Conservation (phyloP, 2,329 filamentous ascomycete genomes). For the Exophiala xenobiotica region DNA sequence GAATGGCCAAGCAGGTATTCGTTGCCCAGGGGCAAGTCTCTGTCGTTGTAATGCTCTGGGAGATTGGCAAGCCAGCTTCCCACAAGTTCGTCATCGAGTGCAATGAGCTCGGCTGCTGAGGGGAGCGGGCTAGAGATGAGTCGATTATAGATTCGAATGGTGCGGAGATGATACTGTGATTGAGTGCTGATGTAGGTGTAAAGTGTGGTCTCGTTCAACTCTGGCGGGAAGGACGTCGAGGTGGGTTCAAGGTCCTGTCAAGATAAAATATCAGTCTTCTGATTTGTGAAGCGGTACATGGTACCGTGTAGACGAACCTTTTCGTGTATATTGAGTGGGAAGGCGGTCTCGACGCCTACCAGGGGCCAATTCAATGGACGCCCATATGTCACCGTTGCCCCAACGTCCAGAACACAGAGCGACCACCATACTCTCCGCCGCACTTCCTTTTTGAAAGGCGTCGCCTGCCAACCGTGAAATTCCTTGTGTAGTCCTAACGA, state of each 20-base stretch:
- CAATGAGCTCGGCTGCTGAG: slow-evolving; percentile 42
- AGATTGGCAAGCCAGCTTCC: slow-evolving; percentile 44
- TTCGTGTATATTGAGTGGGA: slow-evolving; percentile 26
- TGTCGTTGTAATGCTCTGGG: slow-evolving; percentile 43
- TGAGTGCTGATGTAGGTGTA: slow-evolving; percentile 46
- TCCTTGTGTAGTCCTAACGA: slow-evolving; percentile 53
- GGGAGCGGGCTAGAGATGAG: slow-evolving; percentile 45
- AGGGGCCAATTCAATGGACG: slow-evolving; percentile 49
- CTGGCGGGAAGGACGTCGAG: slow-evolving; percentile 39
- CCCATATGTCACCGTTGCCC: slow-evolving; percentile 53
- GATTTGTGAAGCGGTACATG: too few species aligned
- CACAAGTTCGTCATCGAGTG: slow-evolving; percentile 41
- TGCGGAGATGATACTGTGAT: slow-evolving; percentile 43
- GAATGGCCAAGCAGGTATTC: slow-evolving; percentile 41
- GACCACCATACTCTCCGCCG: slow-evolving; percentile 54
- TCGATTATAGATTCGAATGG: slow-evolving; percentile 47
- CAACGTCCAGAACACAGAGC: slow-evolving; percentile 56
- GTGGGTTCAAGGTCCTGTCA: slow-evolving; percentile 33
- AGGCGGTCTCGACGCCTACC: slow-evolving; percentile 34
- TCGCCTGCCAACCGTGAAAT: slow-evolving; percentile 49
- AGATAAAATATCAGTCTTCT: not conserved
- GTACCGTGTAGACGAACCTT: slow-evolving; percentile 21
- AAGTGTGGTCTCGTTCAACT: slow-evolving; percentile 41
- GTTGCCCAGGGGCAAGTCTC: slow-evolving; percentile 37
- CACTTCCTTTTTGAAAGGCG: slow-evolving; percentile 43